Evolutionary conservation across 305 asterid genomes (phyloP).

Genomic region (Solanum hybrid): DNA sequence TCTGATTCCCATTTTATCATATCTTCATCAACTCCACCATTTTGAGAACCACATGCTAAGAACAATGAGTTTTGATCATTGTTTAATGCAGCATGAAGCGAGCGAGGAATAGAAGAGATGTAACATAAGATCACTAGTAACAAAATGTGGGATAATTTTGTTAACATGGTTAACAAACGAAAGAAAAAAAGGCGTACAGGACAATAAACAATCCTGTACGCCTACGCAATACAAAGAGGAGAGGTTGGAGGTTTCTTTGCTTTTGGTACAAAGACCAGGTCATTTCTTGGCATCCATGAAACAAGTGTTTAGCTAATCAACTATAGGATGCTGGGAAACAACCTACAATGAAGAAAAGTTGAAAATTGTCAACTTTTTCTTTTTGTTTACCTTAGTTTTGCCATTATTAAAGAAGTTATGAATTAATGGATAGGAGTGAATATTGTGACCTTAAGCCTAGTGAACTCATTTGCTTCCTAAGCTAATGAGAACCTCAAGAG

Average conservation of each 20-base stretch:
- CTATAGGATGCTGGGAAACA: background rate
- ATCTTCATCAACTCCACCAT: constrained; percentile 36
- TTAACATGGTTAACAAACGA: background rate
- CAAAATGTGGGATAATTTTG: background rate
- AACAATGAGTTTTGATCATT: constrained; percentile 13
- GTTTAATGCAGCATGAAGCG: background rate
- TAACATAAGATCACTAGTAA: constrained; percentile 4
- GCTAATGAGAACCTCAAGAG: background rate
- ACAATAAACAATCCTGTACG: constrained; percentile 6
- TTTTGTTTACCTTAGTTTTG: background rate
- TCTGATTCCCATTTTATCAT: constrained; percentile 65
- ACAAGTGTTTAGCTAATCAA: background rate
- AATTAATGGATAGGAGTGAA: background rate
- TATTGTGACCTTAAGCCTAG: background rate
- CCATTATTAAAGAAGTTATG: background rate
- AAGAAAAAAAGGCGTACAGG: constrained; percentile 32
- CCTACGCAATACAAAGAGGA: background rate
- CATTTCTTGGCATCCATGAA: constrained; percentile 2
- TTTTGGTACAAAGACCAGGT: background rate
- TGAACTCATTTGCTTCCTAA: background rate
- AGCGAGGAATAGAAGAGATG: background rate
- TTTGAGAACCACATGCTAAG: constrained; percentile 48
- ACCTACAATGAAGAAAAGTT: background rate
- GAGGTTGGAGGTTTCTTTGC: background rate
- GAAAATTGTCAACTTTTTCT: background rate